Base-by-base conservation (phyloP, 2,329 filamentous ascomycete species). In the Sporothrix curviconia region DNA sequence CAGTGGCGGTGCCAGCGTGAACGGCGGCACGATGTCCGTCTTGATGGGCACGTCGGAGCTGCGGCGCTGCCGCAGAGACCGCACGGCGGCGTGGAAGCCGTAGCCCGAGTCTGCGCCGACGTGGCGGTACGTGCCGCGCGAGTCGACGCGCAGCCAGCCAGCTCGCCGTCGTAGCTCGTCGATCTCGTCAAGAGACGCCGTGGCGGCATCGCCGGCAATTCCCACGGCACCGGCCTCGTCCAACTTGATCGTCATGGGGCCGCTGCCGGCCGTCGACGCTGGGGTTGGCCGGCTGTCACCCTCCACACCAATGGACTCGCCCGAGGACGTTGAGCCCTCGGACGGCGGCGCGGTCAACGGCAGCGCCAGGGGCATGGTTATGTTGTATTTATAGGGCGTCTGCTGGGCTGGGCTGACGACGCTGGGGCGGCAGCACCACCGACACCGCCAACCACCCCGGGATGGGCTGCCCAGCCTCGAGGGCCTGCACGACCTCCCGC, bases 81-180 rank as follows among this genome's bases (percentile, higher is more conserved):
- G 61, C 3, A 67, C 64, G 9, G 64, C 64, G 1, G 63, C 64
- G 43, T 65, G 60, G 43, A 67, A 67, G 7, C 58, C 61, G n/a
- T 64, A 66, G 36, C 63, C 61, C 2, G 64, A 63, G 43, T 65
- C 62, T 15, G 62, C 49, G 3, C 66, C 66, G 24, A 67, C 61
- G 40, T 66, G 62, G 9, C 64, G 55, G 24, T 61, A 64, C 9
- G 59, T 64, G 2, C 64, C 64, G 22, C 53, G 55, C 12, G 64
- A 61, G 56, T 65, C 64, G 24, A 65, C 59, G 6, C 62, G 62
- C 39, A 65, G 57, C 64, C 64, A 65, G 12, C 62, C 14, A 64
- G 57, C 55, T 63, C 61, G 37, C 56, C 61, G 42, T 65, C n/a
- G 63, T 37, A 65, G 54, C 51, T 61, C 61, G 34, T 62, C 62